Conservation (phyloP, 129 eudicot genomes). For the Cynara cardunculus region DNA sequence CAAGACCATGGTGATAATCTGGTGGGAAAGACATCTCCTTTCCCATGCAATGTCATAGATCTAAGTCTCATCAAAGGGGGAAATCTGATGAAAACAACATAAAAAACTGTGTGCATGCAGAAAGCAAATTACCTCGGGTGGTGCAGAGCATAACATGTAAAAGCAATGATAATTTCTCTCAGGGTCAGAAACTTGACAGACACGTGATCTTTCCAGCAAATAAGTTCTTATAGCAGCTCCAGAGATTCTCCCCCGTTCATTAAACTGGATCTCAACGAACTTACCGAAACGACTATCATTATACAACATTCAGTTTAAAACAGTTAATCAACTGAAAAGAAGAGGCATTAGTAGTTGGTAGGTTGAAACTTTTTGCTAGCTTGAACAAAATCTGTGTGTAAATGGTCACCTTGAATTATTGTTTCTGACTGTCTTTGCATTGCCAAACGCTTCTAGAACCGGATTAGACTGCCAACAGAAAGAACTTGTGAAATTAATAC, state of each 20-base stretch:
- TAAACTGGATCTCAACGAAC: constrained; percentile 82
- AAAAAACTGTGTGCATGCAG: background rate
- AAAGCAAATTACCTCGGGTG: constrained; percentile 50
- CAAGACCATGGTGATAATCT: background rate
- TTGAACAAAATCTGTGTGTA: background rate
- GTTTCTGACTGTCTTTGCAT: constrained; percentile 86
- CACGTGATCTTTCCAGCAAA: constrained; percentile 80
- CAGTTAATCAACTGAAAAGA: constrained; percentile 16
- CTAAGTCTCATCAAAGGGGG: background rate
- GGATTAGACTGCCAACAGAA: constrained; percentile 73
- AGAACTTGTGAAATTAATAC: constrained; percentile 5
- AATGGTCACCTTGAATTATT: constrained; percentile 65
- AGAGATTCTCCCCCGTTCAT: constrained; percentile 54
- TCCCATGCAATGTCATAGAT: background rate
- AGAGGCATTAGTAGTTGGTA: background rate
- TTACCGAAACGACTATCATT: constrained; percentile 77
- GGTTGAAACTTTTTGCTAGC: background rate
- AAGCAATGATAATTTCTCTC: constrained; percentile 93
- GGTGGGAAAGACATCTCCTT: background rate
- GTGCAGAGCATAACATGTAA: constrained; percentile 86
- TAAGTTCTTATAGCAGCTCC: constrained; percentile 93
- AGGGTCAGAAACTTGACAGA: constrained; percentile 80
- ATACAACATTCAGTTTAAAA: constrained; percentile 15
- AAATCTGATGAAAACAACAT: background rate
- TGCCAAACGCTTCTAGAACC: constrained; percentile 83